These are phyloP conservation scores for Cladosporium velox DNA, from an alignment of 2,329 filamentous ascomycete genomes.

Conservation along the genomic window DNA sequence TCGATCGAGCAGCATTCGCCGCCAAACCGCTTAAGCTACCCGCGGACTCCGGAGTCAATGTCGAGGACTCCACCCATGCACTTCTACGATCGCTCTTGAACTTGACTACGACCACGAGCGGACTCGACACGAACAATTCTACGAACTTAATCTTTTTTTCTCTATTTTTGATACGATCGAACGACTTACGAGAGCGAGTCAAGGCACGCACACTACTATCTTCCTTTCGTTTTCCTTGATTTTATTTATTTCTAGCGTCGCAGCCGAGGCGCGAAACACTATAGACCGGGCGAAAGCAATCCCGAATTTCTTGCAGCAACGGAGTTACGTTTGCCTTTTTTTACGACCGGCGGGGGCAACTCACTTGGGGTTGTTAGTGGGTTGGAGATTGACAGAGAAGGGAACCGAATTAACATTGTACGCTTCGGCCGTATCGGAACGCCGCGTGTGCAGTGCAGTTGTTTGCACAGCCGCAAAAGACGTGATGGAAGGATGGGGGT, in stretches of 20 bases:
- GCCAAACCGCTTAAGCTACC: conserved; percentile 42
- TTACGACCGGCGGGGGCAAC: conserved; percentile 6
- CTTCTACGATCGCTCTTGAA: conserved; percentile 24
- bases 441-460: conserved; percentile 5
- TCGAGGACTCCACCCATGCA: conserved; percentile 63
- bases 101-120: too few species aligned
- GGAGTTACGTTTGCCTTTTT: conserved; percentile 9
- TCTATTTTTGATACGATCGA: conserved; percentile 5
- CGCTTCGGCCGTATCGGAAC: not conserved
- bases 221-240: not conserved
- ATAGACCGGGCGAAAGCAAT: conserved; percentile 12
- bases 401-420: not conserved
- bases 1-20: conserved; percentile 52
- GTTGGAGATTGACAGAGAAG: not conserved
- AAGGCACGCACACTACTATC: not conserved
- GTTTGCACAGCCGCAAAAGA: not conserved
- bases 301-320: conserved; percentile 9
- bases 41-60: conserved; percentile 71
- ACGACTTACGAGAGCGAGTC: conserved; percentile 10
- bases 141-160: not conserved
- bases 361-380: not conserved
- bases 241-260: conserved; percentile 9
- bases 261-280: not conserved
- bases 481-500: not conserved
- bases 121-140: not conserved